These are phyloP conservation scores for Cyathus striatus DNA, from an alignment of 768 basidiomycete species.

Conservation along the genomic window DNA sequence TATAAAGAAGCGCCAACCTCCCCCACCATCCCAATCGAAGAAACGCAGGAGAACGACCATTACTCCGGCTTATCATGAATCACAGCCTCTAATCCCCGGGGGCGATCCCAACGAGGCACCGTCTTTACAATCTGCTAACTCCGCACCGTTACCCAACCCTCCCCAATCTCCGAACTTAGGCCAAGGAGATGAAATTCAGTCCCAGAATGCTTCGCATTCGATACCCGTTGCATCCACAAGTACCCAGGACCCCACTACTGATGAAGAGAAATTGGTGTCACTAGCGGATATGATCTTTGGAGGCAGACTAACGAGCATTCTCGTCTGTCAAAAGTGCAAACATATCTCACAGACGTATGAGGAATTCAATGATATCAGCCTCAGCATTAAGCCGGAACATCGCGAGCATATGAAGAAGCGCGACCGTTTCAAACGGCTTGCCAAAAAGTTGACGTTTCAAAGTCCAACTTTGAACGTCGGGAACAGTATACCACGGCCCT, in stretches of 20 bases:
- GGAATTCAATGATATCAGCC: constrained; percentile 90
- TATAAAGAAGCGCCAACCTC: constrained; percentile 70
- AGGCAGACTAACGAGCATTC: constrained; percentile 82
- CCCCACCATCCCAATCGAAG: constrained; percentile 26
- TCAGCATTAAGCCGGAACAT: constrained; percentile 83
- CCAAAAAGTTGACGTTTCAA: constrained; percentile 52
- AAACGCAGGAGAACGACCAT: constrained; percentile 34
- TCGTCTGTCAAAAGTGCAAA: constrained; percentile 94
- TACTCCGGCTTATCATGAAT: constrained; percentile 11
- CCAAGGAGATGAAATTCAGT: no score
- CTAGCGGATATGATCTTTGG: constrained; percentile 91
- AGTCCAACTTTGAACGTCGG: constrained; percentile 11
- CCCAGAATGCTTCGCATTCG: no score
- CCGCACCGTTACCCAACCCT: no score
- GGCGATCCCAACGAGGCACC: constrained; percentile 2
- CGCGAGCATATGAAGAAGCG: constrained; percentile 67
- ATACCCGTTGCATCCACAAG: no score
- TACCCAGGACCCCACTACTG: no score
- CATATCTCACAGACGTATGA: constrained; percentile 89
- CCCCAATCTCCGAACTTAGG: no score
- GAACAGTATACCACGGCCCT: constrained; percentile 40
- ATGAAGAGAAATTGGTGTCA: constrained; percentile 53
- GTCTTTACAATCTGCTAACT: constrained; percentile 7
- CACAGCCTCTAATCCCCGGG: constrained; percentile 6
- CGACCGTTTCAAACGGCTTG: constrained; percentile 71